phyloP scores from a whole-genome alignment of 2,329 filamentous ascomycete genomes.

The Knufia fluminis region DNA sequence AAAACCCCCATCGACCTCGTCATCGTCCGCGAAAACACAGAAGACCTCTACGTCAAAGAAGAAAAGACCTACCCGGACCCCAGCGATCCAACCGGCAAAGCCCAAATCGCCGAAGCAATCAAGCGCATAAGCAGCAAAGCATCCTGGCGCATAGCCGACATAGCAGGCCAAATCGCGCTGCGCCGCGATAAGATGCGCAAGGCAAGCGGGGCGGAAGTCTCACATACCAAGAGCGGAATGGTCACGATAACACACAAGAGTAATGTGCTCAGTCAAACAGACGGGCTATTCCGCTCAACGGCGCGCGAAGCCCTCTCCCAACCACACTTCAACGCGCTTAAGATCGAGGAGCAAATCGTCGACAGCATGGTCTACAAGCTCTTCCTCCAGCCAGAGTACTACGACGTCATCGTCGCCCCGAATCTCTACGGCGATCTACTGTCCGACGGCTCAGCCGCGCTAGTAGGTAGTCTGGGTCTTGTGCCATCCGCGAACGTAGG shows the following conservation, averaged over 20 bases:
- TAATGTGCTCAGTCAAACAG: constrained; percentile 92
- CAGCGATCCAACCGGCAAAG: constrained; percentile 45
- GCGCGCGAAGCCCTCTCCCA: constrained; percentile 63
- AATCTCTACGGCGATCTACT: constrained; percentile 97
- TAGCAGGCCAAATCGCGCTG: constrained; percentile 90
- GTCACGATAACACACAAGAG: constrained; percentile 98
- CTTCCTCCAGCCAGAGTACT: constrained; percentile 87
- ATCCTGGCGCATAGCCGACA: constrained; percentile 74
- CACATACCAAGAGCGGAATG: constrained; percentile 46
- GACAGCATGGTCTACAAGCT: constrained; percentile 99
- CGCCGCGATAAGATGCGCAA: constrained; percentile 73
- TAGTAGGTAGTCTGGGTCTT: constrained; percentile 83
- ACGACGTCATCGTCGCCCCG: constrained; percentile 96
- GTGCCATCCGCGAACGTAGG: constrained; percentile 94
- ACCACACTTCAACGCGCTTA: constrained; percentile 53
- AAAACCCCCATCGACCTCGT: constrained; percentile 79
- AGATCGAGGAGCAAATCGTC: constrained; percentile 93
- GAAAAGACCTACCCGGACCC: constrained; percentile 71
- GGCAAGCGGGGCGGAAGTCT: constrained; percentile 32
- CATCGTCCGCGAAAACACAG: constrained; percentile 97
- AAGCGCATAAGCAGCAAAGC: constrained; percentile 91
- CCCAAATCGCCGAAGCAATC: constrained; percentile 90
- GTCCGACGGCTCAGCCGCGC: constrained; percentile 86
- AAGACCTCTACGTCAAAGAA: constrained; percentile 97
- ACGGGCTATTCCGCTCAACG: constrained; percentile 84